Evolutionary conservation across 257 asterid genomes (phyloP).

Genomic region (Marsdenia floribunda): DNA sequence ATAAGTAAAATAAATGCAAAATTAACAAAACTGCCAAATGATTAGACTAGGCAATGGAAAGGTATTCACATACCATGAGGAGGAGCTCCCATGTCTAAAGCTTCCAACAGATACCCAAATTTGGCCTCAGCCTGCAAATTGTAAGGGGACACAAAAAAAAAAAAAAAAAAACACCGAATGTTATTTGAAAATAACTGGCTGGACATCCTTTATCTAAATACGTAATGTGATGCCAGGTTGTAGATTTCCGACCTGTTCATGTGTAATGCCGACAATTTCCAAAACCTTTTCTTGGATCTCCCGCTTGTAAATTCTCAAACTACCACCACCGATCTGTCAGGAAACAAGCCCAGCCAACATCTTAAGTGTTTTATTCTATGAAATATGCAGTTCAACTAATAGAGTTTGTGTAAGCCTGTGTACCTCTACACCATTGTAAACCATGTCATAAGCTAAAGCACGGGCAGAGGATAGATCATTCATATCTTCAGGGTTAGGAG

Average conservation of each 20-base stretch:
- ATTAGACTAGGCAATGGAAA: not conserved
- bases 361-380: not conserved
- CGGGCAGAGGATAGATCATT: constrained; percentile 81
- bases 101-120: constrained; percentile 95
- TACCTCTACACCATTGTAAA: constrained; percentile 98
- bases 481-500: constrained; percentile 95
- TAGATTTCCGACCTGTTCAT: constrained; percentile 50
- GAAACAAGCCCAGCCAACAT: not conserved
- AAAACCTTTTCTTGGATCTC: constrained; percentile 91
- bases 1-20: not conserved
- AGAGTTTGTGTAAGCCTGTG: not conserved
- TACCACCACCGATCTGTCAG: constrained; percentile 90
- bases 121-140: constrained; percentile 75
- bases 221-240: not conserved
- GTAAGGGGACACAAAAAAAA: too few species aligned
- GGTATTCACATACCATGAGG: constrained; percentile 68
- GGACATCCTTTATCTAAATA: not conserved
- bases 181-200: not conserved
- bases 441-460: constrained; percentile 98
- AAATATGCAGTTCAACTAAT: not conserved
- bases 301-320: constrained; percentile 93
- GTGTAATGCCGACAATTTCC: constrained; percentile 77
- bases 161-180: not conserved
- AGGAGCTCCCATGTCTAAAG: constrained; percentile 98
- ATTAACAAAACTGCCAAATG: too few species aligned